phyloP scores from a whole-genome alignment of 345 rosid genomes.

The Ceriops zippeliana region DNA sequence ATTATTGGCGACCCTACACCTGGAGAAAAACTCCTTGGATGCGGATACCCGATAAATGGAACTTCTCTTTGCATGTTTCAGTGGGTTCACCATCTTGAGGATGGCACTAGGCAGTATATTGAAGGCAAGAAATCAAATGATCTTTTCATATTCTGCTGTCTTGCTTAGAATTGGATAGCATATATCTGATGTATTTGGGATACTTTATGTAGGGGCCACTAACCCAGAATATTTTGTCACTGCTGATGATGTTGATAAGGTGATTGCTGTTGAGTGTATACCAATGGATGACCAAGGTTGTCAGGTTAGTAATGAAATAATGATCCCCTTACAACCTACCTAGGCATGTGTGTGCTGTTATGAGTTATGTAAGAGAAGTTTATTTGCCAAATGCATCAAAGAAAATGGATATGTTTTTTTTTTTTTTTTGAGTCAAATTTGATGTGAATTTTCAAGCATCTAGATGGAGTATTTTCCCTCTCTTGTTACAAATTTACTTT shows the following conservation, averaged over 20 bases:
- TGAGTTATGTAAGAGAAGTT: not conserved
- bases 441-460: too few relatives aligned
- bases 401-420: not conserved
- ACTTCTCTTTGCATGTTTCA: conserved; percentile 97
- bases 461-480: too few relatives aligned
- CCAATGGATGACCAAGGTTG: conserved; percentile 97
- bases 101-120: conserved; percentile 88
- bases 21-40: conserved; percentile 88
- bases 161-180: not conserved
- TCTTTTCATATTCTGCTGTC: not conserved
- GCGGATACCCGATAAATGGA: conserved; percentile 86
- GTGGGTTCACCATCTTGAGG: conserved; percentile 98
- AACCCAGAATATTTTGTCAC: conserved; percentile 95
- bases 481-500: too few relatives aligned
- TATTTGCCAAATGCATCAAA: too few relatives aligned
- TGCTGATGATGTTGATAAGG: conserved; percentile 94
- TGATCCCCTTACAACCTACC: conserved; percentile 4
- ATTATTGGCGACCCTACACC: conserved; percentile 84
- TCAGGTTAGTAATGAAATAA: conserved; percentile 49
- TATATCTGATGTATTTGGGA: not conserved
- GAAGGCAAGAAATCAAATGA: conserved; percentile 56
- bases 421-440: too few relatives aligned
- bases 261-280: conserved; percentile 97
- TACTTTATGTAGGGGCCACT: conserved; percentile 67
- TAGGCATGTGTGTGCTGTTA: not conserved